Percentiles rank a stretch among this genome's conserved stretches.
Conservation (phyloP, 1,284 basidiomycete species). For the Ceratobasidium sp. region DNA sequence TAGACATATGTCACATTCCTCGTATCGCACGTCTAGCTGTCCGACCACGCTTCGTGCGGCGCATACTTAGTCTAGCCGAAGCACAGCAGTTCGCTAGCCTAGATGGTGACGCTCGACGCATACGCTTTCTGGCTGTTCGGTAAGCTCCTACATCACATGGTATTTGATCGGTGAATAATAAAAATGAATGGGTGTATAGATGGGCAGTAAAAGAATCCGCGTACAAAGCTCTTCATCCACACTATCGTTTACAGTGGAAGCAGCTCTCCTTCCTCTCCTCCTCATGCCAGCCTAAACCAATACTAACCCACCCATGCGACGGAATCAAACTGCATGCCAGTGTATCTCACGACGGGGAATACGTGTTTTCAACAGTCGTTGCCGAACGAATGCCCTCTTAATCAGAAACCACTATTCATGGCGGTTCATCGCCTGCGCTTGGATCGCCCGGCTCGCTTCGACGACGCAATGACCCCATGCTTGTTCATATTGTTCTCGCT, state of each 20-base stretch:
- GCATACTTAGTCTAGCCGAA: constrained; percentile 71
- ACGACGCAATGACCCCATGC: constrained; percentile 65
- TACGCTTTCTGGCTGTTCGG: constrained; percentile 71
- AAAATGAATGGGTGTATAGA: constrained; percentile 52
- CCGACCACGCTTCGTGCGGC: constrained; percentile 61
- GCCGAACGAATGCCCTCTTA: constrained; percentile 55
- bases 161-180: constrained; percentile 9
- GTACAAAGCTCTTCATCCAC: constrained; percentile 84
- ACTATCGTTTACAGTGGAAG: constrained; percentile 73
- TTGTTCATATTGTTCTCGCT: constrained; percentile 64
- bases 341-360: constrained; percentile 86
- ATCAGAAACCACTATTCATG: background rate
- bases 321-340: constrained; percentile 64
- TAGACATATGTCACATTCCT: constrained; percentile 75
- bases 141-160: constrained; percentile 49
- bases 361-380: constrained; percentile 77
- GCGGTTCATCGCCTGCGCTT: constrained; percentile 66
- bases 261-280: constrained; percentile 57
- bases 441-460: constrained; percentile 69
- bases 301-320: constrained; percentile 34
- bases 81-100: constrained; percentile 53
- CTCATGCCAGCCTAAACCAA: constrained; percentile 42
- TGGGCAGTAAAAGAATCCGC: constrained; percentile 90
- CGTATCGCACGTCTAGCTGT: constrained; percentile 65
- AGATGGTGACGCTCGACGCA: constrained; percentile 43